Percentiles rank a stretch among this genome's conserved stretches.
Evolutionary conservation across 2,329 filamentous ascomycete species (phyloP).

Genomic region (Penicillium verrucosum): DNA sequence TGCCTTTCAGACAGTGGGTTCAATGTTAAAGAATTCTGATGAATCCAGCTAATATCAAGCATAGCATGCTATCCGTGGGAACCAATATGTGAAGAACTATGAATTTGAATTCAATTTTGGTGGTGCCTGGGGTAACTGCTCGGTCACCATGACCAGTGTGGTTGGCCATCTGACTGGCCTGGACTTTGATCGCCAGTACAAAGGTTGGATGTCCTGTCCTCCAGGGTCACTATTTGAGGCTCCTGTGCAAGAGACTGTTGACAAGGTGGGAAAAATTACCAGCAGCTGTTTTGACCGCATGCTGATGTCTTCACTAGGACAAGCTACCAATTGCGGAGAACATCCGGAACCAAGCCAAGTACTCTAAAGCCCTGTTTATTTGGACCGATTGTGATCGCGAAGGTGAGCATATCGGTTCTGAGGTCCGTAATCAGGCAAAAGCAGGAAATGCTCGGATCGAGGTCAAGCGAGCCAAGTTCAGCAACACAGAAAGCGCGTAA

Average conservation of each 20-base stretch:
- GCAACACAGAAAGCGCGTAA: conserved; percentile 88
- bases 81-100: conserved; percentile 89
- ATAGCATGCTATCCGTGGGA: conserved; percentile 64
- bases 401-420: conserved; percentile 91
- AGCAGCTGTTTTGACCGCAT: background rate
- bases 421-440: conserved; percentile 78
- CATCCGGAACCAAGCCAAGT: conserved; percentile 72
- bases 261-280: conserved; percentile 51
- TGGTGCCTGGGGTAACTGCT: conserved; percentile 71
- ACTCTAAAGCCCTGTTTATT: conserved; percentile 76
- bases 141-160: conserved; percentile 92
- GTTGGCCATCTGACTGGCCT: conserved; percentile 79
- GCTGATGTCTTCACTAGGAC: conserved; percentile 52
- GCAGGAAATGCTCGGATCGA: conserved; percentile 70
- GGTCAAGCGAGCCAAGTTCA: conserved; percentile 85
- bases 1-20: conserved; percentile 63
- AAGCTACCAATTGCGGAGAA: conserved; percentile 80
- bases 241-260: conserved; percentile 65
- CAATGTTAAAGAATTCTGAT: background rate
- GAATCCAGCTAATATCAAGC: conserved; percentile 17
- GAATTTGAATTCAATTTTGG: conserved; percentile 86
- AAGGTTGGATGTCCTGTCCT: conserved; percentile 76
- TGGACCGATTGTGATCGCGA: conserved; percentile 99
- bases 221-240: conserved; percentile 79
- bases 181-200: conserved; percentile 72